Evolutionary conservation across 805 yeast species (phyloP).

Genomic region (Candida nemodendra): DNA sequence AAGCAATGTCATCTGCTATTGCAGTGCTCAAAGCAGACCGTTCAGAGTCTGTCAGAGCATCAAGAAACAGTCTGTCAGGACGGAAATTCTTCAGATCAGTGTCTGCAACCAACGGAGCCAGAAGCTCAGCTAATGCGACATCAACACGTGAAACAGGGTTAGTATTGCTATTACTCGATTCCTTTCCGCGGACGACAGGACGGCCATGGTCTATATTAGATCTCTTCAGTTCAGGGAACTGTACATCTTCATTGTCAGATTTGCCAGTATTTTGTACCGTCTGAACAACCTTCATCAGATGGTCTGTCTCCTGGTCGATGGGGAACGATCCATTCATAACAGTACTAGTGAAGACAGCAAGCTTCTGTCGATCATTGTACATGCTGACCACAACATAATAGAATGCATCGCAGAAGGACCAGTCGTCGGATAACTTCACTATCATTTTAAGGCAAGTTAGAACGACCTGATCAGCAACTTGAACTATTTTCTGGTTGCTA

Average conservation of each 20-base stretch:
- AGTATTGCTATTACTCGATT: not conserved
- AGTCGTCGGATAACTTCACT: not conserved
- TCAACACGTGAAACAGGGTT: not conserved
- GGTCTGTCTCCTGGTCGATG: constrained; percentile 2
- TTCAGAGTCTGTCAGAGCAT: not conserved
- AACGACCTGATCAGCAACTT: constrained; percentile 36
- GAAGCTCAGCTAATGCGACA: not conserved
- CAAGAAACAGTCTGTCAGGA: not conserved
- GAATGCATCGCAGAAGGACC: constrained; percentile 5
- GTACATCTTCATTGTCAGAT: not conserved
- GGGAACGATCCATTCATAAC: constrained; percentile 4
- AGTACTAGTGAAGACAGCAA: constrained; percentile 1
- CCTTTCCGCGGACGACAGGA: not conserved
- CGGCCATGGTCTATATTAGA: not conserved
- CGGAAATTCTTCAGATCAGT: not conserved
- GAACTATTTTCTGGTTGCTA: constrained; percentile 31
- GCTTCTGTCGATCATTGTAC: constrained; percentile 1
- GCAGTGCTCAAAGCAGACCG: not conserved
- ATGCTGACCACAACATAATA: constrained; percentile 1
- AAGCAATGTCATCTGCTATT: not conserved
- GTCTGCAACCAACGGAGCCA: constrained; percentile 1
- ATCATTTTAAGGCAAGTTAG: constrained; percentile 4
- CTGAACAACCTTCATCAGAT: not conserved
- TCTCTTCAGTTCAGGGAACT: not conserved
- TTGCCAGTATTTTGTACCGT: not conserved